Evolutionary conservation across 2,329 filamentous ascomycete genomes (phyloP), one percentile per base, ranked within the genome.

Genomic region (Fusarium concolor): DNA sequence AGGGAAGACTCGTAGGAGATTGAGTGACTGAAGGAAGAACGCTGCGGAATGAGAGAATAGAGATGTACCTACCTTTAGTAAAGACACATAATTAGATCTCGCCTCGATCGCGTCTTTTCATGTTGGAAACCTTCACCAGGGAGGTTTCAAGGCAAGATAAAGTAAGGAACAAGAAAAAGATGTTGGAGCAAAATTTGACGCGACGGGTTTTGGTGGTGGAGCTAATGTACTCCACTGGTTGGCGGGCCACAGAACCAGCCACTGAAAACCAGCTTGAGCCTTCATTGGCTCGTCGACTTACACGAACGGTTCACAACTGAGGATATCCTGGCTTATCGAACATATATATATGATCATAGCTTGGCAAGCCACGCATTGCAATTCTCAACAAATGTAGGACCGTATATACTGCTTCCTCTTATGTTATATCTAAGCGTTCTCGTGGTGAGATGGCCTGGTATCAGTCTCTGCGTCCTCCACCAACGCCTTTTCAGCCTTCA

Each of bases 1-100:
- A 69, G 56, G 56, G 70, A 78, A 76, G 75, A 79, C 77, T 79
- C 77, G 76, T 79, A 47, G 50, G 44, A 11, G 28, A 59, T 54
- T 50, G 76, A 78, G 76, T 76, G 75, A 71, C 76, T 77, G 76
- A 70, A 60, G 70, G 67, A 70, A 56, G 64, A 52, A 70, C 68
- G 72, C 71, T 77, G 76, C 76, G 55, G 22, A 6, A 18, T n/a
- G 41, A 29, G 26, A 15, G 29, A 47, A 45, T 20, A 61, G 22
- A 26, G 11, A 2, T 22, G 7, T 14, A 61, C 67, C 62, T 66
- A 61, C 57, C 35, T 8, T 26, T 46, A 24, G 41, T 14, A 31
- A 33, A 10, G 29, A 24, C 20, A 28, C 22, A 46, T 41, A 3
- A 24, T 35, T 6, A 38, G 14, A 42, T 50, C 9, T 24, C 6